These are phyloP conservation scores for Candida glucosophila DNA, from an alignment of 1,139 yeast species.

Conservation along the genomic window DNA sequence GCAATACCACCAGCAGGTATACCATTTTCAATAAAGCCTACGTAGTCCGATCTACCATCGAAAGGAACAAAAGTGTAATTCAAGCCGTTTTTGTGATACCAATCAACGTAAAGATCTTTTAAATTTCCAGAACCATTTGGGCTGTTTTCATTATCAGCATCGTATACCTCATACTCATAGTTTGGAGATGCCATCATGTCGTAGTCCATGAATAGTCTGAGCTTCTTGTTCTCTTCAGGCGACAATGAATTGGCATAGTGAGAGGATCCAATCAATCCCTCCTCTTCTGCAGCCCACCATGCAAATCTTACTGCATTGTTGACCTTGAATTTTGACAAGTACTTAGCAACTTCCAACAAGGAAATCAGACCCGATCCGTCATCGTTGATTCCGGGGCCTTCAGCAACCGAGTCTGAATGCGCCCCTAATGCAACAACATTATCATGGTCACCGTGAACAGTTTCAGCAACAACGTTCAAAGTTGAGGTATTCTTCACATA, in stretches of 20 bases:
- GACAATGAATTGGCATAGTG: slow-evolving; percentile 61
- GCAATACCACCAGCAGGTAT: slow-evolving; percentile 97
- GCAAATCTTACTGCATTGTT: slow-evolving; percentile 90
- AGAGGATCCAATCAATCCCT: slow-evolving; percentile 83
- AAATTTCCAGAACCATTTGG: slow-evolving; percentile 84
- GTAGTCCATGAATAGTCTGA: slow-evolving; percentile 88
- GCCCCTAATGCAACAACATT: slow-evolving; percentile 88
- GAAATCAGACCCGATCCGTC: slow-evolving; percentile 91
- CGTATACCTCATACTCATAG: slow-evolving; percentile 80
- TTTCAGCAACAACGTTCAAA: slow-evolving; percentile 76
- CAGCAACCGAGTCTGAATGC: slow-evolving; percentile 83
- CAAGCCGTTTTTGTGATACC: slow-evolving; percentile 56
- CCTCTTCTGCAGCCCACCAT: slow-evolving; percentile 98
- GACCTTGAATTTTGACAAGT: slow-evolving; percentile 63
- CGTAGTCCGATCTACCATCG: slow-evolving; percentile 94
- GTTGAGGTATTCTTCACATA: slow-evolving; percentile 58
- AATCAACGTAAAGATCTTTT: slow-evolving; percentile 65
- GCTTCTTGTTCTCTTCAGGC: slow-evolving; percentile 64
- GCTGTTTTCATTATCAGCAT: slow-evolving; percentile 66
- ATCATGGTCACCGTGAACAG: slow-evolving; percentile 72
- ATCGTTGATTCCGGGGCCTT: slow-evolving; percentile 93
- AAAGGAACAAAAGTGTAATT: slow-evolving; percentile 80
- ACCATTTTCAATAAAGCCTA: slow-evolving; percentile 78
- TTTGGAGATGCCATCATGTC: slow-evolving; percentile 99
- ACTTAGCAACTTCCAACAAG: slow-evolving; percentile 73